Conservation (phyloP, 2,329 filamentous ascomycete species). For the Metarhizium anisopliae region DNA sequence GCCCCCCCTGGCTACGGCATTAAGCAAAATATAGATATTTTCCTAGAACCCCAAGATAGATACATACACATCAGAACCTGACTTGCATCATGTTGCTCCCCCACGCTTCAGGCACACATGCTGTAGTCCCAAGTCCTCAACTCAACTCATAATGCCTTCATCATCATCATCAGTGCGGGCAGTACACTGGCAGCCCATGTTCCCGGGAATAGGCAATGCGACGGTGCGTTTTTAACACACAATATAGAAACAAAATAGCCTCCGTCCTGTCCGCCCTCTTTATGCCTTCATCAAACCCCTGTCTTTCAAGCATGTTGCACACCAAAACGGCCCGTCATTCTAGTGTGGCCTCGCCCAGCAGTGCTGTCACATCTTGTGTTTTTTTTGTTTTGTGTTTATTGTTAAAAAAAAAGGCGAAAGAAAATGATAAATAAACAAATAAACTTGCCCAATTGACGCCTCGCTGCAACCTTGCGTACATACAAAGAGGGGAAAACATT, state of each 20-base stretch:
- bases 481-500: constrained; percentile 4
- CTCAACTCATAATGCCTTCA: not conserved
- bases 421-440: not conserved
- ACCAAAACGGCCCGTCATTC: not conserved
- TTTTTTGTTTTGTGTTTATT: too few species aligned
- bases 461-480: constrained; percentile 14
- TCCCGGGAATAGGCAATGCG: not conserved
- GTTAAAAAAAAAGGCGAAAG: not conserved
- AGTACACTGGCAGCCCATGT: not conserved
- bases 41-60: not conserved
- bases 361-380: too few species aligned
- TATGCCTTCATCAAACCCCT: not conserved
- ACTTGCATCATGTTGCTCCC: not conserved
- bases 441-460: constrained; percentile 10
- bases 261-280: not conserved
- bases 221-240: not conserved
- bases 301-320: not conserved
- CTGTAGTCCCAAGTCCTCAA: too few species aligned
- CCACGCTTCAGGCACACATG: not conserved
- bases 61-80: not conserved
- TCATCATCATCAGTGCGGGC: not conserved
- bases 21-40: not conserved
- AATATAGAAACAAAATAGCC: not conserved
- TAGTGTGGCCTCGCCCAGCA: not conserved
- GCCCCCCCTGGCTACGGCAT: not conserved